Conservation (phyloP, 2,329 filamentous ascomycete species). For the Sclerotinia glacialis region DNA sequence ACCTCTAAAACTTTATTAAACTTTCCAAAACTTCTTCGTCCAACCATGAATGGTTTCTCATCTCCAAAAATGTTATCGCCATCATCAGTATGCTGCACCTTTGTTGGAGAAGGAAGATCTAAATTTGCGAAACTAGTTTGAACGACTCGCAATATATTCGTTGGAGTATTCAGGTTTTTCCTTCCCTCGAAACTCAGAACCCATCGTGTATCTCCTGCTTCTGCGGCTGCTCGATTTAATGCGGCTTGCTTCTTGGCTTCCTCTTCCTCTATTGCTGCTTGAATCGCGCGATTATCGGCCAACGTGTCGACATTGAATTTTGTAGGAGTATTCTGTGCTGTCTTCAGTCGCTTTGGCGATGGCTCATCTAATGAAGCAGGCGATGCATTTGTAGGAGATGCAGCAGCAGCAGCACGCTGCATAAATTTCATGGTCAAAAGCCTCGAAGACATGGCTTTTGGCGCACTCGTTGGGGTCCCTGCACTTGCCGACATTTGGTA, state of each 20-base stretch:
- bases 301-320: constrained; percentile 44
- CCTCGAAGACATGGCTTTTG: constrained; percentile 77
- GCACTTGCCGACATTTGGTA: constrained; percentile 33
- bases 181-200: constrained; percentile 58
- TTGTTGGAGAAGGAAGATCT: constrained; percentile 39
- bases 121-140: constrained; percentile 57
- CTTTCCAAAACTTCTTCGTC: constrained; percentile 51
- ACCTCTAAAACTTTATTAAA: constrained; percentile 44
- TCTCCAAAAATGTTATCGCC: constrained; percentile 36
- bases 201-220: constrained; percentile 71
- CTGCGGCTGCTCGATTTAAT: constrained; percentile 59
- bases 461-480: constrained; percentile 40
- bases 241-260: constrained; percentile 62
- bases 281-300: constrained; percentile 58
- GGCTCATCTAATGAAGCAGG: constrained; percentile 50
- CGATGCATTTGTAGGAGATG: constrained; percentile 47
- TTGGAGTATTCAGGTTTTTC: constrained; percentile 34
- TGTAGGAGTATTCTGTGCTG: constrained; percentile 39
- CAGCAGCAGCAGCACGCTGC: constrained; percentile 77
- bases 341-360: constrained; percentile 63
- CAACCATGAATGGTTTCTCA: constrained; percentile 39
- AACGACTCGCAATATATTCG: constrained; percentile 53
- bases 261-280: constrained; percentile 63
- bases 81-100: constrained; percentile 25
- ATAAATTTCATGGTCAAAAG: constrained; percentile 97